phyloP scores from a whole-genome alignment of 345 rosid genomes.

The Sonneratia alba region DNA sequence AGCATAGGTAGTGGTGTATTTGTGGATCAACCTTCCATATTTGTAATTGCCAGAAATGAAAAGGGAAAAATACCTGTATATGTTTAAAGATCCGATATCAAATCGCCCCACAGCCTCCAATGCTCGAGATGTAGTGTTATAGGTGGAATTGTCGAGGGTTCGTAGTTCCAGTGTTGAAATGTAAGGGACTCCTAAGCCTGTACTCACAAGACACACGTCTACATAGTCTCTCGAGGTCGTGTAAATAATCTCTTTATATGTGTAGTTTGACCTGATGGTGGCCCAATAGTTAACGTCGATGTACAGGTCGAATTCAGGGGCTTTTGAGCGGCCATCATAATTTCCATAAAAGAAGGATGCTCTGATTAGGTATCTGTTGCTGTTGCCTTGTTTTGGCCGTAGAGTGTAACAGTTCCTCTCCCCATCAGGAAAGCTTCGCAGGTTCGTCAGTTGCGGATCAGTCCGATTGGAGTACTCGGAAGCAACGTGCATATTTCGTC shows the following conservation, averaged over 20 bases:
- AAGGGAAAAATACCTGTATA: neutral
- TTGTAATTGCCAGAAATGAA: too few relatives aligned
- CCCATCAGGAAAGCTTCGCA: constrained; percentile 14
- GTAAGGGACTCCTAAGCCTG: too few relatives aligned
- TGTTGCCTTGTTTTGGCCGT: constrained; percentile 7
- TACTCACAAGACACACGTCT: too few relatives aligned
- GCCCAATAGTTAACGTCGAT: constrained; percentile 11
- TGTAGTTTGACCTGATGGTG: rapidly evolving
- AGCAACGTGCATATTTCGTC: neutral
- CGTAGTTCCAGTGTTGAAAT: constrained; percentile 13
- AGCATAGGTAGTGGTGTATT: too few relatives aligned
- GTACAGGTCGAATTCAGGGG: constrained; percentile 13
- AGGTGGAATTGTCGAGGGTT: constrained; percentile 1
- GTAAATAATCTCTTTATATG: neutral
- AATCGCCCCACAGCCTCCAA: rapidly evolving
- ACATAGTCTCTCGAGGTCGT: neutral
- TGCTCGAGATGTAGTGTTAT: neutral
- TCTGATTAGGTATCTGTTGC: constrained; percentile 5
- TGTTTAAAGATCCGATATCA: neutral
- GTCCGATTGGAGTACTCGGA: neutral
- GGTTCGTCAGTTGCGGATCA: neutral
- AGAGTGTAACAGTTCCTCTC: constrained; percentile 17
- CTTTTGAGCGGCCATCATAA: constrained; percentile 4
- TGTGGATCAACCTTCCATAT: too few relatives aligned
- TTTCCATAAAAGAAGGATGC: constrained; percentile 17